Evolutionary conservation across 2,329 filamentous ascomycete species (phyloP).

Genomic region (Pseudocercospora eumusae): DNA sequence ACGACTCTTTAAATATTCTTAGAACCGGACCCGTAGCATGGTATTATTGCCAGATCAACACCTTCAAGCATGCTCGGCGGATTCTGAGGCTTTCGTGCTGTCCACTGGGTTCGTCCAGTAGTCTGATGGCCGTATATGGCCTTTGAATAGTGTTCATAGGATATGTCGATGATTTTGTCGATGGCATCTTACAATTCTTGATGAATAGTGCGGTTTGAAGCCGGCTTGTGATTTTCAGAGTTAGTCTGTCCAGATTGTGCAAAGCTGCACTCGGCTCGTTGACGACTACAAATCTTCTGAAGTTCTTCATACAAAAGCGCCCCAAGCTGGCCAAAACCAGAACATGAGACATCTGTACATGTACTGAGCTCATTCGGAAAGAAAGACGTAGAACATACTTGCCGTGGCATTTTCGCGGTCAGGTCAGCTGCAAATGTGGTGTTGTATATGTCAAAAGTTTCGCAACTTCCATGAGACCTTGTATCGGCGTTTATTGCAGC

Average conservation of each 20-base stretch:
- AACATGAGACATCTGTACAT: neutral
- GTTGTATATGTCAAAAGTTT: neutral
- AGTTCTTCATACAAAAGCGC: neutral
- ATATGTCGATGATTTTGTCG: neutral
- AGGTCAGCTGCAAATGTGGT: neutral
- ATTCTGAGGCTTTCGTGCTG: neutral
- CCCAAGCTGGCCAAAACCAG: neutral
- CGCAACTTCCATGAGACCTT: neutral
- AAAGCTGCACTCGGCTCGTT: neutral
- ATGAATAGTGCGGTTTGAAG: neutral
- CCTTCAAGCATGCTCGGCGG: too few relatives aligned
- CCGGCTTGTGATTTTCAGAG: neutral
- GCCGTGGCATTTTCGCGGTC: conserved; percentile 5
- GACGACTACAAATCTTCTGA: neutral
- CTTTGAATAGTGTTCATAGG: neutral
- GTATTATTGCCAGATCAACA: too few relatives aligned
- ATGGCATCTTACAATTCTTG: neutral
- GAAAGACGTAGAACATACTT: conserved; percentile 16
- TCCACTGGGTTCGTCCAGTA: neutral
- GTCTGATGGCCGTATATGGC: neutral
- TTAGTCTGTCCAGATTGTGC: neutral
- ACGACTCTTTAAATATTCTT: too few relatives aligned
- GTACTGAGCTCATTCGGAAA: conserved; percentile 14
- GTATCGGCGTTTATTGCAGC: neutral
- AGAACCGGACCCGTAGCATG: too few relatives aligned